Base-by-base conservation (phyloP, 2,329 filamentous ascomycete genomes). In the Aspergillus novofumigatus region DNA sequence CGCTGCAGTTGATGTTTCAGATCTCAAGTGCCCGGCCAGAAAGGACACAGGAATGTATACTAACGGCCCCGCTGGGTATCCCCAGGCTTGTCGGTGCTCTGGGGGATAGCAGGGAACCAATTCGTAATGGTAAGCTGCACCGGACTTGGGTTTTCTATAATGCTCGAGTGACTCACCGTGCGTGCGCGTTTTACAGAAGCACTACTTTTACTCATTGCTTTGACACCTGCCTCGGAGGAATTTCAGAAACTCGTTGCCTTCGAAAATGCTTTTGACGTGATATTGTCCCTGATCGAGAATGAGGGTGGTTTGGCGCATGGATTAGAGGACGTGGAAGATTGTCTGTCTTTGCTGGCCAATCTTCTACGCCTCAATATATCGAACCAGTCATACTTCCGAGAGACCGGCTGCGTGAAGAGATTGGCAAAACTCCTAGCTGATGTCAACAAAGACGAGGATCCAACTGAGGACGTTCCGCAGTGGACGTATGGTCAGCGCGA, bases 171-270 rank as follows among this genome's bases (percentile, higher is more conserved):
- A 23, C 51, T 66, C 54, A 68, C 53, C 54, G 53, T 28, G 38
- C 38, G 57, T 56, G 50, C 53, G 50, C 55, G 35, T 58, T 60
- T 29, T 59, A 49, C 58, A 83, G 91, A 95, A 76, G 91, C 87
- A 4, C 82, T 99, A 28, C 82, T 88, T n/a, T 82, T 99, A 14
- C 83, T 99, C 51, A 96, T 90, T 32, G 90, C 92, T 56, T 81
- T 99, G 29, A 97, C 94, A 0, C 90, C 91, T 29, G 87, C 87
- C 0, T 96, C 93, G 8, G 78, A 87, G 45, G 92, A 97, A 67
- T 84, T 99, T 53, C 92, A 97, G 71, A 97, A 97, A 73, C 82
- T 97, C 1, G 92, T 97, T 25, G 94, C 92, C 0, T 97, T 97
- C 64, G 92, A 97, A 68, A 93, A 91, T 79, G 91, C 92, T 0